These are phyloP conservation scores for Mychonastes homosphaera DNA, from an alignment of 139 green algal species.

Conservation along the genomic window DNA sequence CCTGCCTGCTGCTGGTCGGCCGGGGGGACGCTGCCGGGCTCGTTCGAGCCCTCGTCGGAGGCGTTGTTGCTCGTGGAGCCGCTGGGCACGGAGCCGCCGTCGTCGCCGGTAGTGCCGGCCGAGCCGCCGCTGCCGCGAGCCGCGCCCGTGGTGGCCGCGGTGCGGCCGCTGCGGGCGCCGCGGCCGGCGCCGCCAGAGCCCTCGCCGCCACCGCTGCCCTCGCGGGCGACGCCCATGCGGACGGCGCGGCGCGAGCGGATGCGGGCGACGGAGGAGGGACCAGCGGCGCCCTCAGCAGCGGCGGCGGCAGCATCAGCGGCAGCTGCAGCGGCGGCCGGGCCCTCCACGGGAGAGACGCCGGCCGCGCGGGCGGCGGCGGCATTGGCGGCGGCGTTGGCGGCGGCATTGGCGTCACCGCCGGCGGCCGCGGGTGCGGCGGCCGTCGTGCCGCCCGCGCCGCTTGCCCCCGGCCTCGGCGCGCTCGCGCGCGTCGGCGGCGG, in stretches of 20 bases:
- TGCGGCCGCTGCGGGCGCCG: conserved; percentile 8
- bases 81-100: conserved; percentile 16
- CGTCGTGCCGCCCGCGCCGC: too few relatives aligned
- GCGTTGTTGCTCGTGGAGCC: conserved; percentile 33
- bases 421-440: too few relatives aligned
- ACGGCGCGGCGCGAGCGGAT: background rate
- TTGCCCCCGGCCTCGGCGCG: too few relatives aligned
- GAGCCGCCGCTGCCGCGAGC: background rate
- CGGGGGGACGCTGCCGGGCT: conserved; percentile 27
- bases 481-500: too few relatives aligned
- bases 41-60: conserved; percentile 36
- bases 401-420: too few relatives aligned
- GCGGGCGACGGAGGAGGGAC: background rate
- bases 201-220: conserved; percentile 14
- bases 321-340: background rate
- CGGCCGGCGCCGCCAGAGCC: too few relatives aligned
- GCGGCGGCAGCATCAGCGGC: background rate
- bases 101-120: conserved; percentile 24
- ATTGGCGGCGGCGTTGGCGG: background rate
- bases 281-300: background rate
- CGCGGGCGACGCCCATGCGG: background rate
- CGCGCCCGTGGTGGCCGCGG: background rate
- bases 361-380: background rate
- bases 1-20: conserved; percentile 2
- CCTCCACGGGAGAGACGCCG: background rate